These are phyloP conservation scores for Boletus sp. DNA, from an alignment of 768 basidiomycete species.

Conservation along the genomic window DNA sequence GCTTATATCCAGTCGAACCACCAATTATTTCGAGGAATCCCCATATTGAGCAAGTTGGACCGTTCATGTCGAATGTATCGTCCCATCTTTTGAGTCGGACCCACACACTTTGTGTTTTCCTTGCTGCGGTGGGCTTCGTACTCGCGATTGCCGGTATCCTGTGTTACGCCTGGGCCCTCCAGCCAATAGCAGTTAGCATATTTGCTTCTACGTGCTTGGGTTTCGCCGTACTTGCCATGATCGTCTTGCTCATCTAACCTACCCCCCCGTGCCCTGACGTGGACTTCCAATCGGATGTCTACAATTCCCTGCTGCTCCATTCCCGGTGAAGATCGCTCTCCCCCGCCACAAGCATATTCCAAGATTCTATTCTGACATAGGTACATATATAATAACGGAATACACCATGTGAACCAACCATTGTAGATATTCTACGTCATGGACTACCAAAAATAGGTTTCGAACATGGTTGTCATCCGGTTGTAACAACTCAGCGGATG, in stretches of 20 bases:
- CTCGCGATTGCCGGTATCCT: constrained; percentile 51
- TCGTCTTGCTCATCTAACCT: constrained; percentile 10
- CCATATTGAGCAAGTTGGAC: constrained; percentile 51
- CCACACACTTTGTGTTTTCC: constrained; percentile 47
- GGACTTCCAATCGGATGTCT: background rate
- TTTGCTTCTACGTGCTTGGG: constrained; percentile 42
- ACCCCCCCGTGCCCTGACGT: background rate
- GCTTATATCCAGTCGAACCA: constrained; percentile 18
- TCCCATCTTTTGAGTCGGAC: constrained; percentile 47
- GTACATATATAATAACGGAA: background rate
- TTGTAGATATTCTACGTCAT: background rate
- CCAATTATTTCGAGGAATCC: constrained; percentile 45
- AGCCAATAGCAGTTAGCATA: constrained; percentile 45
- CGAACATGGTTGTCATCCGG: background rate
- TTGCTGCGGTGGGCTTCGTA: constrained; percentile 48
- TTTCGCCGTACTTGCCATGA: constrained; percentile 30
- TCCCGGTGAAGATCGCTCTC: background rate
- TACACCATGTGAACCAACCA: too few species aligned
- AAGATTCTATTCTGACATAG: background rate
- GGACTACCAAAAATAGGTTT: background rate
- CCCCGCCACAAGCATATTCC: background rate
- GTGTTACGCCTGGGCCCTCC: constrained; percentile 49
- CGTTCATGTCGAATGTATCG: constrained; percentile 40
- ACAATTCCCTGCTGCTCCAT: background rate
- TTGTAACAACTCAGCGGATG: too few species aligned